Evolutionary conservation across 139 green algal species (phyloP).

Genomic region (Haematococcus lacustris): DNA sequence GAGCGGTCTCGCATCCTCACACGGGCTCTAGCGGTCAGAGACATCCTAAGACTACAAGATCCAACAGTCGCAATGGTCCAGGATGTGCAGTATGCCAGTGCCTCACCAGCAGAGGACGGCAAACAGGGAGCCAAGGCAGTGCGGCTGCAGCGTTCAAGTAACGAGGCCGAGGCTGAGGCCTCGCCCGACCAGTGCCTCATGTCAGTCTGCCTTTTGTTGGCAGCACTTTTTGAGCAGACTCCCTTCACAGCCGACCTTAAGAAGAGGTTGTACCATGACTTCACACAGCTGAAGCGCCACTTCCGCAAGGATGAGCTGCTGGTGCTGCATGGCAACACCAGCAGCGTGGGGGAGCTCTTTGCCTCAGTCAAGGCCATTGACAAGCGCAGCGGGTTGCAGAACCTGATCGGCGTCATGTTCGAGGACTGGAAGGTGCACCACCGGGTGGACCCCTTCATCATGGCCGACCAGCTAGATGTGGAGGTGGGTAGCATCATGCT

Average conservation of each 20-base stretch:
- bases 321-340: constrained; percentile 7
- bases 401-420: constrained; percentile 19
- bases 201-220: constrained; percentile 16
- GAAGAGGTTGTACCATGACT: constrained; percentile 8
- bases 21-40: neutral
- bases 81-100: neutral
- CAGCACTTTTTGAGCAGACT: constrained; percentile 13
- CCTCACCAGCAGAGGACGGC: neutral
- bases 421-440: constrained; percentile 23
- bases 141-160: neutral
- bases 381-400: neutral
- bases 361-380: neutral
- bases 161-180: constrained; percentile 11
- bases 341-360: constrained; percentile 1
- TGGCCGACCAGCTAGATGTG: constrained; percentile 6
- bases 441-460: constrained; percentile 17
- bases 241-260: constrained; percentile 4
- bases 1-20: constrained; percentile 4
- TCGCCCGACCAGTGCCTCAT: constrained; percentile 6
- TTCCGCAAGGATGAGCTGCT: constrained; percentile 12
- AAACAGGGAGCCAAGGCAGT: neutral
- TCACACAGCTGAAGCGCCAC: constrained; percentile 17
- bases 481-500: neutral
- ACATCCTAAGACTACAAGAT: neutral
- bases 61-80: neutral